These are phyloP conservation scores for Phycomyces nitens DNA, from an alignment of 192 early-diverging fungal species.

Conservation along the genomic window DNA sequence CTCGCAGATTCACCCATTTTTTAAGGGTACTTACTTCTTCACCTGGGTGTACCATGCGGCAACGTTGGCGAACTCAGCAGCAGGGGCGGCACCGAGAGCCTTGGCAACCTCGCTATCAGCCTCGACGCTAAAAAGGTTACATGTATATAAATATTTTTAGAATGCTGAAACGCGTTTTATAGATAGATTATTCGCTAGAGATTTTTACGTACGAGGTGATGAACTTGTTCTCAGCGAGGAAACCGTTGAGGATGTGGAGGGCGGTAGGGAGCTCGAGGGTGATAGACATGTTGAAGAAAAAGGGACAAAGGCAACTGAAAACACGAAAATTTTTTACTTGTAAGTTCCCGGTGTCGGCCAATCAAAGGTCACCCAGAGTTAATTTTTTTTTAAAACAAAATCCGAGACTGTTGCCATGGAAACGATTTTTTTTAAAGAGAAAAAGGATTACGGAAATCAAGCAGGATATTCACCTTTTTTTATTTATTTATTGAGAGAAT, in stretches of 20 bases:
- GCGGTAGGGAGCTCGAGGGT: constrained; percentile 35
- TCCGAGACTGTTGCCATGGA: too few species aligned
- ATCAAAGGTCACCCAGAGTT: not conserved
- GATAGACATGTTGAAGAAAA: constrained; percentile 35
- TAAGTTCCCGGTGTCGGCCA: not conserved
- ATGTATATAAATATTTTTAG: not conserved
- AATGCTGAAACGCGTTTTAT: not conserved
- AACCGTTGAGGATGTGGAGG: constrained; percentile 37
- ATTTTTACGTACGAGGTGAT: constrained; percentile 23
- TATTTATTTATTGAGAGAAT: too few species aligned
- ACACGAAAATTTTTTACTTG: constrained; percentile 12
- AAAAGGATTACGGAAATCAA: too few species aligned
- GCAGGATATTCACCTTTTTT: too few species aligned
- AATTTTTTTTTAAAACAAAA: not conserved
- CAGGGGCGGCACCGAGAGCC: constrained; percentile 35
- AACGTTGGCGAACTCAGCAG: constrained; percentile 31
- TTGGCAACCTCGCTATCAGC: constrained; percentile 31
- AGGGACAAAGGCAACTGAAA: constrained; percentile 7
- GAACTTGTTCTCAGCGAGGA: constrained; percentile 34
- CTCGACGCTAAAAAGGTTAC: constrained; percentile 22
- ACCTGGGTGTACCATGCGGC: constrained; percentile 35
- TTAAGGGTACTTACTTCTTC: constrained; percentile 23
- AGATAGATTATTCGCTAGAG: not conserved
- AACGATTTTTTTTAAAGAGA: too few species aligned
- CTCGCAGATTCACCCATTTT: not conserved